Evolutionary conservation across 495 filamentous ascomycete species (phyloP), one percentile per base, ranked within the genome.

Genomic region (Pseudotulostoma volvatum): DNA sequence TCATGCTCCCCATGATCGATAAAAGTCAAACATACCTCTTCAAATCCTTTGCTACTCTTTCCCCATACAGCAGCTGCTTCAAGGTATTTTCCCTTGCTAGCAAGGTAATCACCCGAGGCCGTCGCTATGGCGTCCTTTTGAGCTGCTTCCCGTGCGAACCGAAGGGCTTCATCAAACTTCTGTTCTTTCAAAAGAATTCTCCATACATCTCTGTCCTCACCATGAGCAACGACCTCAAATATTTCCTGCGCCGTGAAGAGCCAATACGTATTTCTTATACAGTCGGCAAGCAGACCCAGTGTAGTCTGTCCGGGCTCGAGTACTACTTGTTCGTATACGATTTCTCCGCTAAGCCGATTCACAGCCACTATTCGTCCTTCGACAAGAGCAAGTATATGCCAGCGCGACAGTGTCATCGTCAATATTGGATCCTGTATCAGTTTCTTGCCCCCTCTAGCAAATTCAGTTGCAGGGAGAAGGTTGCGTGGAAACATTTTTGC

Each of bases 201-300:
- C 90, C 90, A 97, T 18, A 95, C 71, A 60, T 96, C 86, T 46
- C 88, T 61, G 47, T 88, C 84, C 51, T 97, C 92, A 34, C 95
- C 84, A 16, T 72, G 77, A 13, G 83, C 79, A 7, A 85, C 82
- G 33, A 97, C 80, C 61, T 97, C 92, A 48, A 81, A 94, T 36
- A 97, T 93, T 43, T 90, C 84, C 40, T 79, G 65, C 3, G 70
- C 66, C 1, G 92, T 96, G 51, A 95, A 94, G 13, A 95, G 71
- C 90, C 90, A 97, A 51, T 82, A 95, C 1, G 90, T 97, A 43
- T 84, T 87, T 62, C 95, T 92, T 47, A 84, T 85, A 20, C 78
- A 67, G 55, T 97, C 90, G 3, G 84, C 77, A 47, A 81, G 74
- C 14, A 97, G 70, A 18, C 83, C 85, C 25, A 96, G 57, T 7